Evolutionary conservation across 768 basidiomycete genomes (phyloP).

Genomic region (Naganishia vaughanmartiniae): DNA sequence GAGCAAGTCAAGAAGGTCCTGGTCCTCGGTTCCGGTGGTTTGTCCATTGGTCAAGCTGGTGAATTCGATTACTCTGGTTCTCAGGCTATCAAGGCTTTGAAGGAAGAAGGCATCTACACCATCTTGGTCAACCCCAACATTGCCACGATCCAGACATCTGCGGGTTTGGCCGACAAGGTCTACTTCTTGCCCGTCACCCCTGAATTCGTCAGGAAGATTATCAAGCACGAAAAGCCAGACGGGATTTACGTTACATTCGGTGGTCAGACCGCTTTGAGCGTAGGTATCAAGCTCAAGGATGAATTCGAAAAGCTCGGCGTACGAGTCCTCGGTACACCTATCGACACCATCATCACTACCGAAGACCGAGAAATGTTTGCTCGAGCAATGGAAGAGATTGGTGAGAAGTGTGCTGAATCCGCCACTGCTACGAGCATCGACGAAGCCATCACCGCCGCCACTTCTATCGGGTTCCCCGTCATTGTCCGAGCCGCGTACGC

Average conservation of each 20-base stretch:
- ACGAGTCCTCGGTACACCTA: conserved; percentile 91
- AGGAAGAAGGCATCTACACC: conserved; percentile 98
- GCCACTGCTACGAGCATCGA: conserved; percentile 79
- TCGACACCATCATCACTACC: conserved; percentile 93
- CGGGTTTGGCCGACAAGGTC: conserved; percentile 97
- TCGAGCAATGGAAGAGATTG: conserved; percentile 88
- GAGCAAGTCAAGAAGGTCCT: conserved; percentile 84
- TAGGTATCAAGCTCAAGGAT: conserved; percentile 96
- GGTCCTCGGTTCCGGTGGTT: conserved; percentile 92
- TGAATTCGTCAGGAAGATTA: conserved; percentile 95
- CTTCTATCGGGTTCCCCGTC: conserved; percentile 84
- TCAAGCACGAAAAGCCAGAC: conserved; percentile 97
- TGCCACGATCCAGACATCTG: conserved; percentile 95
- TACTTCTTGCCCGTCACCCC: conserved; percentile 98
- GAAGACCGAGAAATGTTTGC: conserved; percentile 95
- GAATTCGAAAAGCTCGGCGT: conserved; percentile 87
- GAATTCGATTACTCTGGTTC: conserved; percentile 99
- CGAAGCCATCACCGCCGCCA: conserved; percentile 79
- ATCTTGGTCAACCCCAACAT: conserved; percentile 99
- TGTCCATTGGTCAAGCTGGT: conserved; percentile 97
- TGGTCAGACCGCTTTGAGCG: conserved; percentile 93
- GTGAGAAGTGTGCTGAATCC: conserved; percentile 90
- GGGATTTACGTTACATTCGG: conserved; percentile 99
- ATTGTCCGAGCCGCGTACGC: conserved; percentile 97
- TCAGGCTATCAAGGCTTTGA: conserved; percentile 98